Base-by-base conservation (phyloP, 352 stramenopile species). In the Phytopythium cucurbitacearum region DNA sequence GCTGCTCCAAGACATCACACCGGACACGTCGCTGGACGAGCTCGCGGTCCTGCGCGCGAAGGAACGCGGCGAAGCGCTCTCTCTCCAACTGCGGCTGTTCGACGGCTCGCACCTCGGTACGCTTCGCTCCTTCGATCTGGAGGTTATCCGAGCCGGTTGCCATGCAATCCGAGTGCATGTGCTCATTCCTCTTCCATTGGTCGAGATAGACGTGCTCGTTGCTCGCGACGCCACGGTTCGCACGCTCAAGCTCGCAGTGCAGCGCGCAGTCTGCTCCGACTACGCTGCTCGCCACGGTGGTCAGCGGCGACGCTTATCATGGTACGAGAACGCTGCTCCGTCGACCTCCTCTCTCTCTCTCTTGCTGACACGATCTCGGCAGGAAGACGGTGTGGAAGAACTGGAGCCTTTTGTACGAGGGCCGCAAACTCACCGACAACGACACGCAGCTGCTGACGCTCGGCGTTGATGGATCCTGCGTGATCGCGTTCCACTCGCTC, bases 331-430 rank as follows among this genome's bases (percentile, higher is more conserved):
- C 46, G 12, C 15, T 28, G 21, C 0, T 10, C 6, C 5, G 8
- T n/a, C 15, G 28, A 36, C 42, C 21, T 36, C 9, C n/a, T n/a
- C 21, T 28, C 21, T 28, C 21, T 45, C 12, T 9, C 40, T 45
- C n/a, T 28, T 6, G 40, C 6, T 16, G 16, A 16, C 12, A 45
- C 40, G 40, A 7, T 45, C 33, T 5, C 2, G 13, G 32, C 32
- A 65, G 59, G 62, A 51, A 52, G 46, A 12, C 33, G n/a, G 48
- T 66, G 32, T 69, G 62, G 62, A 66, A 44, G 50, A 46, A 42
- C 9, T 69, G 53, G 58, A 41, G 35, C 33, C 50, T 69, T 16
- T 6, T 28, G n/a, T 56, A 43, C 47, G 40, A 59, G 7, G 43
- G 43, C 5, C 43, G 44, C n/a, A 38, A 45, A 21, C 53, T 69